Evolutionary conservation across 1,284 basidiomycete genomes (phyloP).

Genomic region (Pyrrhoderma lamaoense): DNA sequence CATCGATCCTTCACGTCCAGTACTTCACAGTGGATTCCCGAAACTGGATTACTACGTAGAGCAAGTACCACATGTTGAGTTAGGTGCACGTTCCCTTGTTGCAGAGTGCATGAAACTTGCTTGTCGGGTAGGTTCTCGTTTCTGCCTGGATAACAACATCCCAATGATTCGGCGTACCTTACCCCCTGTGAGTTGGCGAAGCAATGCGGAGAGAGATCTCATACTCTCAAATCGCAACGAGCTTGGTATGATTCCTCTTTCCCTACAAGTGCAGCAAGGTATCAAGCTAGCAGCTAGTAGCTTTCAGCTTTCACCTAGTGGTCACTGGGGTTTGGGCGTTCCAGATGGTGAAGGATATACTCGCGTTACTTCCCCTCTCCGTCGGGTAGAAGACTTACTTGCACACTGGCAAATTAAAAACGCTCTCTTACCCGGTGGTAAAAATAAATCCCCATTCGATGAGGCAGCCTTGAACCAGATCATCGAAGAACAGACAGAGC

Average conservation of each 20-base stretch:
- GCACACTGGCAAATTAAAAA: slow-evolving; percentile 94
- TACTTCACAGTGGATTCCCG: slow-evolving; percentile 45
- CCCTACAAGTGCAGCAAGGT: slow-evolving; percentile 28
- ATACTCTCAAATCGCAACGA: slow-evolving; percentile 36
- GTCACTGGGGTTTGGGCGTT: slow-evolving; percentile 71
- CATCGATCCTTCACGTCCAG: slow-evolving; percentile 16
- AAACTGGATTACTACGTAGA: slow-evolving; percentile 40
- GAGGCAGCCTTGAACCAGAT: slow-evolving; percentile 33
- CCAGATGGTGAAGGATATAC: slow-evolving; percentile 67
- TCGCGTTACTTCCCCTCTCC: slow-evolving; percentile 83
- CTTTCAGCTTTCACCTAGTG: slow-evolving; percentile 46
- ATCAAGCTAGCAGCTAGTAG: slow-evolving; percentile 32
- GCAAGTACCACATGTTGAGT: slow-evolving; percentile 23
- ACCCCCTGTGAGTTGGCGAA: slow-evolving; percentile 29
- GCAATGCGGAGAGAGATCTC: slow-evolving; percentile 30
- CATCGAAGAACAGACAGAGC: slow-evolving; percentile 23
- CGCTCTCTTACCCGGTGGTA: slow-evolving; percentile 40
- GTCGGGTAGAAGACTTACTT: slow-evolving; percentile 81
- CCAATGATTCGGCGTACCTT: slow-evolving; percentile 61
- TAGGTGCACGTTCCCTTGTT: slow-evolving; percentile 51
- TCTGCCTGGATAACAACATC: slow-evolving; percentile 55
- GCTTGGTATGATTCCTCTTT: slow-evolving; percentile 36
- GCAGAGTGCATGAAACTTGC: slow-evolving; percentile 84
- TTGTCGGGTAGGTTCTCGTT: slow-evolving; percentile 69
- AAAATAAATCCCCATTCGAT: slow-evolving; percentile 33